Conservation (phyloP, 495 filamentous ascomycete genomes). For the Neurospora pannonica region DNA sequence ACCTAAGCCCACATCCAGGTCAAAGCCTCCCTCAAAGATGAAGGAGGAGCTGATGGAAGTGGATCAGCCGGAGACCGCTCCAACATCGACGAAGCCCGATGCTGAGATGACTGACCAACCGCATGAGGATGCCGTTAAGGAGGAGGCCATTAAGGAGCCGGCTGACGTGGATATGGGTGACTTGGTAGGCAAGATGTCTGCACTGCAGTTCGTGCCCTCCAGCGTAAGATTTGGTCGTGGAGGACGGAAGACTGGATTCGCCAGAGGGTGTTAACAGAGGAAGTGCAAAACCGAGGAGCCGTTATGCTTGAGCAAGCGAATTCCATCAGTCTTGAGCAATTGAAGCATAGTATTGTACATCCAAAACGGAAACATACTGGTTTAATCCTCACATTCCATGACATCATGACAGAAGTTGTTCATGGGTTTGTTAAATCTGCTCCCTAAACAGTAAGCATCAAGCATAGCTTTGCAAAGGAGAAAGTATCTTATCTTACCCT, state of each 20-base stretch:
- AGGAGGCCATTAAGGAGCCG: constrained; percentile 13
- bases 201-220: constrained; percentile 70
- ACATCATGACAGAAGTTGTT: background rate
- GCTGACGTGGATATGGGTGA: constrained; percentile 57
- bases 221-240: constrained; percentile 65
- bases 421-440: background rate
- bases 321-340: background rate
- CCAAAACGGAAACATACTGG: background rate
- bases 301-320: background rate
- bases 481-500: background rate
- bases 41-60: background rate
- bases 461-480: background rate
- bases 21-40: background rate
- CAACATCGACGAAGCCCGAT: background rate
- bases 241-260: constrained; percentile 40
- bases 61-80: background rate
- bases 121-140: background rate
- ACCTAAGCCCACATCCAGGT: constrained; percentile 16
- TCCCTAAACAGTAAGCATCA: background rate
- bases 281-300: background rate
- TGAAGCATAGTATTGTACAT: background rate
- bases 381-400: background rate
- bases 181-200: constrained; percentile 70
- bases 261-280: constrained; percentile 17
- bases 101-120: constrained; percentile 1